Base-by-base conservation (phyloP, 2,329 filamentous ascomycete genomes). In the Claviceps spartinae region DNA sequence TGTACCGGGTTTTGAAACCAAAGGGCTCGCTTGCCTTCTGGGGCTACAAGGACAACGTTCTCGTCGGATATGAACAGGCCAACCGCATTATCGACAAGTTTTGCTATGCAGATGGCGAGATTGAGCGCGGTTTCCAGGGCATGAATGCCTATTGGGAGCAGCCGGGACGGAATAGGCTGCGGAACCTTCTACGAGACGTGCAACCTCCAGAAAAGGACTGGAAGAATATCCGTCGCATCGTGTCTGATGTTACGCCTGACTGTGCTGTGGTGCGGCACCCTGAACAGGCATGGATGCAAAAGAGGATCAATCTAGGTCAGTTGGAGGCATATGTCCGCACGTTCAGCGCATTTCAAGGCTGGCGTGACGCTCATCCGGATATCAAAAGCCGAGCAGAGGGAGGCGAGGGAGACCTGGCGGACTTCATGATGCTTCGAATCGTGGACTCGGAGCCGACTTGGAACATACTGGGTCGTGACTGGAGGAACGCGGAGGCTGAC, bases 31-130 rank as follows among this genome's bases (percentile, higher is more conserved):
- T 85, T n/a, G 79, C 79, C 0, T 80, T 82, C 61, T 83, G 76
- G 77, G 80, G 79, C 2, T 85, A 85, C 63, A 80, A 78, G 59
- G 81, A 85, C 63, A 79, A 77, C 59, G 69, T 80, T 37, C 72
- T 85, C 49, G 64, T 80, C 16, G 73, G 76, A 22, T 72, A 72
- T 56, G 72, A 75, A 6, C 59, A 60, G 37, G 77, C 78, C 16
- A 80, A 75, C 24, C 61, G 62, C 45, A 69, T 83, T 24, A 69
- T 83, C 60, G 67, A 78, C 59, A 63, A 67, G 30, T 83, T 78
- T 57, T 71, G 74, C 54, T 82, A 82, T 65, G 74, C 71, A 6
- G 61, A 69, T 16, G 70, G 67, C 36, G 70, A 75, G 36, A 68
- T 70, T 13, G 64, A 62, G 22, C 65, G 67, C 5, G 72, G 73